Evolutionary conservation across 352 stramenopile genomes (phyloP).

Genomic region (Globisporangium recalcitrans): DNA sequence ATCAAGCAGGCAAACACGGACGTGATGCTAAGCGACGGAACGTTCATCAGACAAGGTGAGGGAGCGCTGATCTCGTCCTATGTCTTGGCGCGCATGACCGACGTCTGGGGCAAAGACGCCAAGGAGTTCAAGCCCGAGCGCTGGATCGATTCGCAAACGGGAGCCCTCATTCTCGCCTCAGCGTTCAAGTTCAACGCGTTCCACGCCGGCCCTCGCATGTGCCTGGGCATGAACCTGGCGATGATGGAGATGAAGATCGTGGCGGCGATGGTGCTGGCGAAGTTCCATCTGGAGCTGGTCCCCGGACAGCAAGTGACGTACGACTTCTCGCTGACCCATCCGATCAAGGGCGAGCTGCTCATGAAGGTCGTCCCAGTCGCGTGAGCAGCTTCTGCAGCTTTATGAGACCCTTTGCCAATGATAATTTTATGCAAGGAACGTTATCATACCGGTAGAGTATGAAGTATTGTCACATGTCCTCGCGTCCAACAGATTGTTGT

Average conservation of each 20-base stretch:
- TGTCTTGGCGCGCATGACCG: neutral
- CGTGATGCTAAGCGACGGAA: neutral
- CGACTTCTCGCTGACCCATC: neutral
- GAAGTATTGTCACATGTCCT: no score
- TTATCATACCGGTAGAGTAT: no score
- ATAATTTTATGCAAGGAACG: no score
- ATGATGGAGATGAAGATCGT: neutral
- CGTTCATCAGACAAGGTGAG: neutral
- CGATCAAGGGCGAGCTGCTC: neutral
- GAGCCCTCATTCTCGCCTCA: neutral
- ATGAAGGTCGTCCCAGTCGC: neutral
- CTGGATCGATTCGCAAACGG: conserved; percentile 35
- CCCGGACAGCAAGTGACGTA: neutral
- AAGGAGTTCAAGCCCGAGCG: conserved; percentile 39
- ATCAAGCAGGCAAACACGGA: neutral
- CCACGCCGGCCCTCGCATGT: neutral
- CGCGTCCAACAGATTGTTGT: neutral
- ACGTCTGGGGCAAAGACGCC: conserved; percentile 51
- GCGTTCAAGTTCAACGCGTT: neutral
- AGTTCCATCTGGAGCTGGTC: neutral
- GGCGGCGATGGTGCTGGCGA: neutral
- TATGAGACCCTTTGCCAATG: neutral
- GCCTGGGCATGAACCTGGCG: neutral
- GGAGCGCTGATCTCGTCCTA: neutral
- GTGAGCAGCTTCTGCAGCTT: neutral